phyloP scores from a whole-genome alignment of 1,139 yeast species.

The Blastobotrys buckinghamii region DNA sequence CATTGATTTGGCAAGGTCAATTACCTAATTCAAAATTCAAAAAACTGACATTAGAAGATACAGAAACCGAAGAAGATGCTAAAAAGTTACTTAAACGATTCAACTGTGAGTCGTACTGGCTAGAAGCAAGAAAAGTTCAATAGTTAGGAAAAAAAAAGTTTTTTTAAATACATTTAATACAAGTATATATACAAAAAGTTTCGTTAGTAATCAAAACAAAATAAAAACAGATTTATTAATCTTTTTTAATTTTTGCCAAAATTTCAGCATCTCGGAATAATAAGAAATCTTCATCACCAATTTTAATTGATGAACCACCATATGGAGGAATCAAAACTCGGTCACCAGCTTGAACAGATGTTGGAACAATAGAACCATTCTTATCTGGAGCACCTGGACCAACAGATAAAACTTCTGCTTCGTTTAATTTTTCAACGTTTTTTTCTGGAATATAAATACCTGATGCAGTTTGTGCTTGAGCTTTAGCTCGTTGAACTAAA shows the following conservation, averaged over 20 bases:
- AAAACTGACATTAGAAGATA: conserved; percentile 54
- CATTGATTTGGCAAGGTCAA: conserved; percentile 73
- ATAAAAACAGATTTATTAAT: conserved; percentile 12
- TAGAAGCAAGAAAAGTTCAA: conserved; percentile 20
- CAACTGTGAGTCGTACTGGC: conserved; percentile 57
- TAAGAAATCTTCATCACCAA: conserved; percentile 57
- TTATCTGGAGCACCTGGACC: conserved; percentile 53
- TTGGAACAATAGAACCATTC: conserved; percentile 60
- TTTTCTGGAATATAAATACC: conserved; percentile 96
- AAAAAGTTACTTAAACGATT: conserved; percentile 45
- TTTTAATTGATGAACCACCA: conserved; percentile 82
- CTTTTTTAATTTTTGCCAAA: conserved; percentile 72
- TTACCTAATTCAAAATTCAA: conserved; percentile 47
- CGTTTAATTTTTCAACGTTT: conserved; percentile 87
- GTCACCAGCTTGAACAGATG: conserved; percentile 82
- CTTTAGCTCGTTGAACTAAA: conserved; percentile 88
- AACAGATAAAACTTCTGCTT: conserved; percentile 39
- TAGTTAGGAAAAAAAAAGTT: neutral
- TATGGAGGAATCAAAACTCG: conserved; percentile 87
- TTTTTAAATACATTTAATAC: neutral
- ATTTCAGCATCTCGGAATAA: conserved; percentile 81
- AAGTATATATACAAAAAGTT: neutral
- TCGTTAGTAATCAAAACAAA: neutral
- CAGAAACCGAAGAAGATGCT: conserved; percentile 51
- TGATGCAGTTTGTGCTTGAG: conserved; percentile 85